Percentiles rank a stretch among this genome's conserved stretches.
Conservation (phyloP, 306 rosid genomes). For the Trifolium repens region DNA sequence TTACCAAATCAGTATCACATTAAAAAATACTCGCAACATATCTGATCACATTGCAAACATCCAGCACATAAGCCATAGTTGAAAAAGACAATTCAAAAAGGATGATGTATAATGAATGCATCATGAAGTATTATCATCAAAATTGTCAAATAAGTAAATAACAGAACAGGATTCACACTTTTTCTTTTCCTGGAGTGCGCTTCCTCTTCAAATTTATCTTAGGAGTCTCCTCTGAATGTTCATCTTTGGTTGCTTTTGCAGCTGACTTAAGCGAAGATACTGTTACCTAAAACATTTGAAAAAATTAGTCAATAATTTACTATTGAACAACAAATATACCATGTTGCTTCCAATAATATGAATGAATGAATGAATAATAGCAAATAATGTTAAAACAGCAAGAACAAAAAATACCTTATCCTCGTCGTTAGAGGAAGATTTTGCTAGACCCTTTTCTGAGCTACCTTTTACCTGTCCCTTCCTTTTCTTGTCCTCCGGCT, state of each 20-base stretch:
- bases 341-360: not conserved
- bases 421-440: slow-evolving; percentile 57
- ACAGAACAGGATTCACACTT: slow-evolving; percentile 45
- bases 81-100: not conserved
- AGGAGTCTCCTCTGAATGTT: slow-evolving; percentile 54
- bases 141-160: not conserved
- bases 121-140: not conserved
- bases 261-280: slow-evolving; percentile 55
- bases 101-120: not conserved
- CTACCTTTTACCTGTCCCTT: slow-evolving; percentile 53
- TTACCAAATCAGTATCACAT: slow-evolving; percentile 11
- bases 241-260: slow-evolving; percentile 57
- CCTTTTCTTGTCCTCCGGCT: slow-evolving; percentile 61
- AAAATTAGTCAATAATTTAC: slow-evolving; percentile 19
- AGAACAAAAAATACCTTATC: slow-evolving; percentile 53
- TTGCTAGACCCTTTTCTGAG: slow-evolving; percentile 49
- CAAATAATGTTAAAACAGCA: slow-evolving; percentile 28
- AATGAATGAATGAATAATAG: not conserved
- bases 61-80: slow-evolving; percentile 28
- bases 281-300: slow-evolving; percentile 50
- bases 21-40: not conserved
- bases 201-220: slow-evolving; percentile 76
- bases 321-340: not conserved
- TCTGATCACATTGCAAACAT: slow-evolving; percentile 6
- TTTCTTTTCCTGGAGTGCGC: slow-evolving; percentile 65